Conservation (phyloP, 1,139 yeast species). For the Lodderomyces metapsilosis region DNA sequence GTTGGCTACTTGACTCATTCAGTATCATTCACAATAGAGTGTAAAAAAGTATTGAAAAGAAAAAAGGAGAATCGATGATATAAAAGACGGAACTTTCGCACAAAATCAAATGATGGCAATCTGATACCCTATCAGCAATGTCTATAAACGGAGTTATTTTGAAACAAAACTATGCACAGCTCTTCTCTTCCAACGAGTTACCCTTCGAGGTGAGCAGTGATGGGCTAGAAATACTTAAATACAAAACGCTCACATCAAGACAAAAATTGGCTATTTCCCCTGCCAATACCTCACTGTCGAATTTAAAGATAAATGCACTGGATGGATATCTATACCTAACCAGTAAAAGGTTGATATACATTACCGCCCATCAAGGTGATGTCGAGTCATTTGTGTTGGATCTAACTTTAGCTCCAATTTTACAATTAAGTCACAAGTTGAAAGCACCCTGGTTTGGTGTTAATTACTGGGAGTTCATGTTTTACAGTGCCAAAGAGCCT, state of each 20-base stretch:
- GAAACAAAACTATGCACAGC: slow-evolving; percentile 20
- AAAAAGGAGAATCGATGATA: not conserved
- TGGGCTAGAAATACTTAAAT: slow-evolving; percentile 20
- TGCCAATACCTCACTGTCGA: slow-evolving; percentile 9
- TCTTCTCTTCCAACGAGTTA: slow-evolving; percentile 16
- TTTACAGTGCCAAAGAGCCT: slow-evolving; percentile 30
- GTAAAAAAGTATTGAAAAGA: not conserved
- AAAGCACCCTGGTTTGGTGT: slow-evolving; percentile 58
- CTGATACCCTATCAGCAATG: slow-evolving; percentile 20
- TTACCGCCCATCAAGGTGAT: slow-evolving; percentile 42
- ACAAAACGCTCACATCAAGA: slow-evolving; percentile 22
- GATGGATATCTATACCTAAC: slow-evolving; percentile 41
- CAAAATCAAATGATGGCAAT: not conserved
- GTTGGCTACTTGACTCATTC: slow-evolving; percentile 5
- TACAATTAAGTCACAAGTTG: slow-evolving; percentile 36
- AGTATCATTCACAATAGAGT: not conserved
- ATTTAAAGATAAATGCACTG: slow-evolving; percentile 25
- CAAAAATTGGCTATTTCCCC: slow-evolving; percentile 23
- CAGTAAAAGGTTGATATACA: slow-evolving; percentile 32
- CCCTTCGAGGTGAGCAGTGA: slow-evolving; percentile 25
- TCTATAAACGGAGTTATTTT: slow-evolving; percentile 32
- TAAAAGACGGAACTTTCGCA: not conserved
- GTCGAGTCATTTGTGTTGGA: slow-evolving; percentile 35
- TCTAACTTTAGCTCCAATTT: slow-evolving; percentile 19
- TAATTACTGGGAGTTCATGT: slow-evolving; percentile 47